Evolutionary conservation across 208 protist genomes (phyloP).

Genomic region (Lotmaria passim): DNA sequence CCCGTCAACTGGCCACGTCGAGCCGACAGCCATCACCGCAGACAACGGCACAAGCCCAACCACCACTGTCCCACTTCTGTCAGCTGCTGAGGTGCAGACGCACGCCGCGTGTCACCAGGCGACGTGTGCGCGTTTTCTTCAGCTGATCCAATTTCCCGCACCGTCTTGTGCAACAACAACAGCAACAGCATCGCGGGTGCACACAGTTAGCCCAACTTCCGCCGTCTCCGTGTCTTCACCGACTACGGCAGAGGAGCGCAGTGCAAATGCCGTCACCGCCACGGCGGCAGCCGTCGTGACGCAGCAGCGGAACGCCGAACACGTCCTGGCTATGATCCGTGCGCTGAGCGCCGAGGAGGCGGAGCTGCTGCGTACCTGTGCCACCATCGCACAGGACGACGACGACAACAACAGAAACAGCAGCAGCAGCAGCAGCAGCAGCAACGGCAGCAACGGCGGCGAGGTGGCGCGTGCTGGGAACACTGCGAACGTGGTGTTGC

Average conservation of each 20-base stretch:
- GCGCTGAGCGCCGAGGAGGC: constrained; percentile 42
- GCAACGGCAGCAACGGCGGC: background rate
- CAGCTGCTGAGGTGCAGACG: background rate
- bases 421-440: background rate
- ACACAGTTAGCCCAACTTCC: background rate
- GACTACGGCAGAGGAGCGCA: background rate
- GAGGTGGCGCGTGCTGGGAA: background rate
- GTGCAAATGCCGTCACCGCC: background rate
- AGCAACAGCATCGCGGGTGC: background rate
- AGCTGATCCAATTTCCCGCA: constrained; percentile 36
- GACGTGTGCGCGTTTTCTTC: constrained; percentile 36
- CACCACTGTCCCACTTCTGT: constrained; percentile 15
- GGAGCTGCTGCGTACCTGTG: constrained; percentile 10
- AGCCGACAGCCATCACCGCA: background rate
- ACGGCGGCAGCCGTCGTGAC: background rate
- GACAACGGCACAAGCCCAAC: background rate
- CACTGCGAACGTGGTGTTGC: constrained; percentile 14
- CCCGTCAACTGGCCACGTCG: background rate
- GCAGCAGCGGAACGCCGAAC: constrained; percentile 63
- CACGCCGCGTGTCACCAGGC: constrained; percentile 4
- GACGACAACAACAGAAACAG: background rate
- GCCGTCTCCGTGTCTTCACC: no score
- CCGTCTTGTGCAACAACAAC: background rate
- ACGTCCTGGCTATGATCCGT: constrained; percentile 61
- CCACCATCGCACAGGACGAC: background rate